Percentiles rank a stretch among this genome's conserved stretches.
These are phyloP conservation scores for Penicillium robsamsonii DNA, from an alignment of 495 filamentous ascomycete species.

Conservation along the genomic window DNA sequence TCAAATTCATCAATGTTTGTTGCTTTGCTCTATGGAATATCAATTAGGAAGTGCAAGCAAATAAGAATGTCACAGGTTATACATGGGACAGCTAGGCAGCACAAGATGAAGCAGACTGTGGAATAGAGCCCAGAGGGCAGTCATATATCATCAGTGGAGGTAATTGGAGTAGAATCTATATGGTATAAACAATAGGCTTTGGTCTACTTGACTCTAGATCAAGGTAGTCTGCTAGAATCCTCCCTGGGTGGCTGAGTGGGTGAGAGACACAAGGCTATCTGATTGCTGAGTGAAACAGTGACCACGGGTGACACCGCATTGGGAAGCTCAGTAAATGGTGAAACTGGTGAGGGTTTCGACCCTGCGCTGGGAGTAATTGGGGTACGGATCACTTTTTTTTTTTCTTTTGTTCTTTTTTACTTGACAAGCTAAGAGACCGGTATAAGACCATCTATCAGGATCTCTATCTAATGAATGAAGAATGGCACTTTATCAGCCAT, in stretches of 20 bases:
- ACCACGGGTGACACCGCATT: constrained; percentile 1
- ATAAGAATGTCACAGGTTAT: neutral
- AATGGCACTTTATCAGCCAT: neutral
- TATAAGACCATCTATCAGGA: neutral
- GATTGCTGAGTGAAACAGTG: neutral
- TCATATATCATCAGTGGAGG: neutral
- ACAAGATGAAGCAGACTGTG: neutral
- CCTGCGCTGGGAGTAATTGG: neutral
- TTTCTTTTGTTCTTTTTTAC: neutral
- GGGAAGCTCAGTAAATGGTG: neutral
- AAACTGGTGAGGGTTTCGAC: neutral
- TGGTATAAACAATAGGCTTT: neutral
- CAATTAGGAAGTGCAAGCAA: neutral
- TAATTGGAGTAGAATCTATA: neutral
- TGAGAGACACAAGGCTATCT: constrained; percentile 2
- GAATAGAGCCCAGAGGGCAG: neutral
- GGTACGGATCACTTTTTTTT: neutral
- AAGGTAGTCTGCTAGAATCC: neutral
- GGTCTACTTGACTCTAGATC: neutral
- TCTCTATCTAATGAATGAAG: neutral
- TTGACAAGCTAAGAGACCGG: neutral
- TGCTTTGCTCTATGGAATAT: neutral
- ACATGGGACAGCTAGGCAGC: neutral
- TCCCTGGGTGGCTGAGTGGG: constrained; percentile 6
- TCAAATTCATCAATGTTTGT: neutral